Conservation (phyloP, 208 protist species). For the Acanthamoeba triangularis region DNA sequence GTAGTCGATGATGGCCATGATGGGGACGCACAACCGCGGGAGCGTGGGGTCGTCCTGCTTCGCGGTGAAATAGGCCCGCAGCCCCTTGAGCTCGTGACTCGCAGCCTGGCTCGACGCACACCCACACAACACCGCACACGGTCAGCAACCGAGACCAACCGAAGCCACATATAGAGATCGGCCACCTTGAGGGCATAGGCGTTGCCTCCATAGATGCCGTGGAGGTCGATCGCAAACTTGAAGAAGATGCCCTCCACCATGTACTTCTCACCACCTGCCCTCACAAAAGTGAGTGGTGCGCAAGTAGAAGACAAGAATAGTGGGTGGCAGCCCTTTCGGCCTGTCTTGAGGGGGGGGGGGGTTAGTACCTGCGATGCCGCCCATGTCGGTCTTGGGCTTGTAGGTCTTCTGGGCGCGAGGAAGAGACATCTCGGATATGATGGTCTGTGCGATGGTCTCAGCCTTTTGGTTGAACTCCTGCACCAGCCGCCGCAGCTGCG, state of each 20-base stretch:
- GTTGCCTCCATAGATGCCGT: conserved; percentile 55
- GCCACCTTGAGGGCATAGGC: conserved; percentile 3
- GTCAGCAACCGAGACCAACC: background rate
- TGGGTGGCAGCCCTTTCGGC: too few species aligned
- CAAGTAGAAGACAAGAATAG: background rate
- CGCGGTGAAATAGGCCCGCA: background rate
- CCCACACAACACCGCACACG: too few species aligned
- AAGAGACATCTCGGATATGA: conserved; percentile 59
- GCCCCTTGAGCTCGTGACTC: conserved; percentile 44
- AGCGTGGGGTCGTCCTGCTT: background rate
- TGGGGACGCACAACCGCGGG: background rate
- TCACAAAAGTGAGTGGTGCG: background rate
- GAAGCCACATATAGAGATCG: too few species aligned
- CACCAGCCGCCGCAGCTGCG: conserved; percentile 2
- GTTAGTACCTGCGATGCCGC: background rate
- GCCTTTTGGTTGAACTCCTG: conserved; percentile 14
- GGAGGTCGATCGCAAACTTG: conserved; percentile 77
- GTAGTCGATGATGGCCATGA: conserved; percentile 78
- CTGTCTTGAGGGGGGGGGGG: too few species aligned
- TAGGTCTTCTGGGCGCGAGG: background rate
- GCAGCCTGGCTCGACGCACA: background rate
- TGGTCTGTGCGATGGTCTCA: background rate
- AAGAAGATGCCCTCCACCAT: conserved; percentile 76
- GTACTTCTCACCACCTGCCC: conserved; percentile 50
- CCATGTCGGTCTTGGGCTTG: conserved; percentile 66